A percentile compares a stretch with the other conserved stretches of the same genome.
phyloP scores from a whole-genome alignment of 352 stramenopile genomes.

The Phytophthora palmivora region DNA sequence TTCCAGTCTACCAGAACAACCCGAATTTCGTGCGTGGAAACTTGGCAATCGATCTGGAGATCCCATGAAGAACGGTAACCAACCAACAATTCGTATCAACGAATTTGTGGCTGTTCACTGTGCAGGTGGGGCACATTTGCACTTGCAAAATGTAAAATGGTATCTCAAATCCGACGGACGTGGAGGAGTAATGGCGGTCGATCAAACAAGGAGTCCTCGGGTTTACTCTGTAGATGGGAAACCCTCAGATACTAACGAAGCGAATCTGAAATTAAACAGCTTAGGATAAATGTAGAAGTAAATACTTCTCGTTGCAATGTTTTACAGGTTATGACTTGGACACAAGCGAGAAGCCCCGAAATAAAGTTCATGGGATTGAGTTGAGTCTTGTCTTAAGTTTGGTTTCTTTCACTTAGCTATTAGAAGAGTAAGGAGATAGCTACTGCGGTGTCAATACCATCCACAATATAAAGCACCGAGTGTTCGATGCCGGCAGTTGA shows the following conservation, averaged over 20 bases:
- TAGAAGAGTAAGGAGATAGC: no score
- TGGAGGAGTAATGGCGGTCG: slow-evolving; percentile 12
- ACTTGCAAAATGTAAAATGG: slow-evolving; percentile 31
- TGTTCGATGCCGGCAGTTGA: slow-evolving; percentile 7
- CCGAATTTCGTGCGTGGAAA: slow-evolving; percentile 11
- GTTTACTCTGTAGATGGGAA: slow-evolving; percentile 3
- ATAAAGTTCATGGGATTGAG: no score
- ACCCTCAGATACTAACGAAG: neutral
- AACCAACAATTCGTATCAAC: slow-evolving; percentile 18
- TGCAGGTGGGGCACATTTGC: slow-evolving; percentile 16
- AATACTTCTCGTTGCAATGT: no score
- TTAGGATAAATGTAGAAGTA: no score
- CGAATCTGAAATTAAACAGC: neutral
- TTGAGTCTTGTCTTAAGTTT: no score
- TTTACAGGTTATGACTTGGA: no score
- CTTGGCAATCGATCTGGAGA: slow-evolving; percentile 8
- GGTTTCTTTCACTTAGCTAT: no score
- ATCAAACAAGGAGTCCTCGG: neutral
- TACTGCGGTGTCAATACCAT: neutral
- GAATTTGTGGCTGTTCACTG: slow-evolving; percentile 34
- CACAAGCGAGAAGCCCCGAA: no score
- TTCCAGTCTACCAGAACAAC: slow-evolving; percentile 23
- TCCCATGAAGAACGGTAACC: neutral
- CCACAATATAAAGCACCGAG: neutral
- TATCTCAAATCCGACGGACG: slow-evolving; percentile 13